Conservation (phyloP, 2,329 filamentous ascomycete species). For the Chaetomium sp. region DNA sequence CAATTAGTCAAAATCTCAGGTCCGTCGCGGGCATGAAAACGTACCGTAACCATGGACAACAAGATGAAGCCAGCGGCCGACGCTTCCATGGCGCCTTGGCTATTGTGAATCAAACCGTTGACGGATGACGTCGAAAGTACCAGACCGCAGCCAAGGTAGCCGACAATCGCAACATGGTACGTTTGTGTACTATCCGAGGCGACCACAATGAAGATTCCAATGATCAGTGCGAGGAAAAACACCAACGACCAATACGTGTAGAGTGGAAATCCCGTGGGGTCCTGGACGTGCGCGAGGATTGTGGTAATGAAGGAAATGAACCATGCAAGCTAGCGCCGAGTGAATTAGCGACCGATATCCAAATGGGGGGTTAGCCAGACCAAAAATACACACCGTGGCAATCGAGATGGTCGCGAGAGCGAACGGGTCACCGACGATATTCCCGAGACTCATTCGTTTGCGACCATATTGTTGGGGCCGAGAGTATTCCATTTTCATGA, state of each 20-base stretch:
- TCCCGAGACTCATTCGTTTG: conserved; percentile 66
- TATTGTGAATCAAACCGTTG: conserved; percentile 76
- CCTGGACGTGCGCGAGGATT: conserved; percentile 60
- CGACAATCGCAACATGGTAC: conserved; percentile 87
- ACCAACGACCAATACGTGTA: conserved; percentile 90
- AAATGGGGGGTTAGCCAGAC: background rate
- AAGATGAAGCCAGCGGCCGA: conserved; percentile 90
- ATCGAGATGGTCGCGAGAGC: conserved; percentile 92
- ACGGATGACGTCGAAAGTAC: conserved; percentile 81
- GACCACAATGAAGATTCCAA: conserved; percentile 74
- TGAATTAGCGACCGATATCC: conserved; percentile 9
- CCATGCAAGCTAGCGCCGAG: conserved; percentile 72
- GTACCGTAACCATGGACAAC: conserved; percentile 83
- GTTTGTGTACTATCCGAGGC: conserved; percentile 78
- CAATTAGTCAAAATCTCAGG: conserved; percentile 1
- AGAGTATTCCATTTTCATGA: conserved; percentile 73
- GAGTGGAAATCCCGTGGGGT: conserved; percentile 59
- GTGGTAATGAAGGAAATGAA: conserved; percentile 84
- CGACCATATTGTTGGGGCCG: conserved; percentile 47
- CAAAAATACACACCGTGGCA: conserved; percentile 60
- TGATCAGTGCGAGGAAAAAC: conserved; percentile 77
- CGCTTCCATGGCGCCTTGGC: conserved; percentile 69
- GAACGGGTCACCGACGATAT: conserved; percentile 94
- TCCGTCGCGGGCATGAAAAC: background rate
- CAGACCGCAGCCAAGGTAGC: conserved; percentile 76